These are phyloP conservation scores for Moesziomyces aphidis DNA, from an alignment of 1,284 basidiomycete species.

Conservation along the genomic window DNA sequence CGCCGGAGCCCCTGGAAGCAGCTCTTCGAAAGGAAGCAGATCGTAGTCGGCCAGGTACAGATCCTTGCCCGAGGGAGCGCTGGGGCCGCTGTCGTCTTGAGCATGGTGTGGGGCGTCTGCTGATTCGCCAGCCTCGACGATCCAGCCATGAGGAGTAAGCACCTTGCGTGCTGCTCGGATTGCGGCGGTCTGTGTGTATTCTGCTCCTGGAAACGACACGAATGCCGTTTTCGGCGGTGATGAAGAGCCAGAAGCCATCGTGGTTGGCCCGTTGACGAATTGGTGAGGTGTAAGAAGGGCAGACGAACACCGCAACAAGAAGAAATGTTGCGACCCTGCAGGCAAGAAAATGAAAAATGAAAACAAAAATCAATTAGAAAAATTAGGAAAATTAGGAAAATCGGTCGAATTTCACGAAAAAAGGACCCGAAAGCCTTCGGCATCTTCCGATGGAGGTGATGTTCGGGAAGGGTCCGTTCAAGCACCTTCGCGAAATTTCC, in stretches of 20 bases:
- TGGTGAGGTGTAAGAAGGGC: too few relatives aligned
- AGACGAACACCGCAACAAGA: neutral
- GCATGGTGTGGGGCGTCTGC: neutral
- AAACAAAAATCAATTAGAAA: constrained; percentile 16
- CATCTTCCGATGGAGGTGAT: neutral
- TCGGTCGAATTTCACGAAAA: neutral
- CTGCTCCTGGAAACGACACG: constrained; percentile 61
- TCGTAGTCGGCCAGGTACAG: constrained; percentile 65
- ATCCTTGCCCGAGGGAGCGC: constrained; percentile 19
- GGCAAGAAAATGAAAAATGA: constrained; percentile 1
- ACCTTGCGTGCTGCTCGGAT: constrained; percentile 37
- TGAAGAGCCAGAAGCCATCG: neutral
- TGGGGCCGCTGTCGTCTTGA: constrained; percentile 2
- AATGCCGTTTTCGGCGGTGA: constrained; percentile 20
- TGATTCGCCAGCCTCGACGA: constrained; percentile 26
- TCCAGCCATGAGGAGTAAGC: constrained; percentile 48
- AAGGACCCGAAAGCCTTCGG: constrained; percentile 4
- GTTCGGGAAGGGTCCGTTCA: neutral
- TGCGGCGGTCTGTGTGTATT: constrained; percentile 61
- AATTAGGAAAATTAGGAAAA: neutral
- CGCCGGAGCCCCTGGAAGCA: constrained; percentile 28
- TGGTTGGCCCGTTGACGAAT: neutral
- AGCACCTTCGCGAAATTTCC: constrained; percentile 27
- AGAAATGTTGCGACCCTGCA: neutral
- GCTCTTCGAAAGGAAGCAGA: constrained; percentile 58